Evolutionary conservation across 1,139 yeast species (phyloP).

Genomic region (Geotrichum bryndzae): DNA sequence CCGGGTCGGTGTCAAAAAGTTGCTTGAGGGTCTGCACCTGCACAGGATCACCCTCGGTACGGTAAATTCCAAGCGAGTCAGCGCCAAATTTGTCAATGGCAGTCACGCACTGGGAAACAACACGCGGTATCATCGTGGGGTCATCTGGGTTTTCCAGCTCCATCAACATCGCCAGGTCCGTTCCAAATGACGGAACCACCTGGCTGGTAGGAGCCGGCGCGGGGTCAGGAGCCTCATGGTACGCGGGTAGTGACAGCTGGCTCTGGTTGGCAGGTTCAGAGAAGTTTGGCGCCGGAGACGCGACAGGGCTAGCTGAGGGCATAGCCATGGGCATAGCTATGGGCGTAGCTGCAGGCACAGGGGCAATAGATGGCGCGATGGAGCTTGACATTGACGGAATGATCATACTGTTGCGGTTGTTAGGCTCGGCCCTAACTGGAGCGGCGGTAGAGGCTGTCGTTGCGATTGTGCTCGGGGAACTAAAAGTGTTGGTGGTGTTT

Average conservation of each 20-base stretch:
- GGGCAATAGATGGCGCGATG: neutral
- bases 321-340: no score
- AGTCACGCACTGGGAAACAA: slow-evolving; percentile 81
- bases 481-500: neutral
- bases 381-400: neutral
- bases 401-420: neutral
- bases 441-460: neutral
- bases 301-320: neutral
- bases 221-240: neutral
- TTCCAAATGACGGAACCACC: slow-evolving; percentile 59
- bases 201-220: neutral
- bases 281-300: neutral
- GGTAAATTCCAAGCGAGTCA: slow-evolving; percentile 80
- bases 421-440: neutral
- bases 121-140: slow-evolving; percentile 56
- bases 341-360: neutral
- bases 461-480: neutral
- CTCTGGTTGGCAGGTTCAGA: neutral
- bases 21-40: slow-evolving; percentile 68
- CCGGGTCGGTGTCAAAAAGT: slow-evolving; percentile 74
- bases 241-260: neutral
- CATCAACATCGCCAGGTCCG: slow-evolving; percentile 65
- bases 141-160: slow-evolving; percentile 74
- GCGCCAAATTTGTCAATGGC: slow-evolving; percentile 79
- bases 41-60: slow-evolving; percentile 72